phyloP scores from a whole-genome alignment of 2,329 filamentous ascomycete genomes.

The Hymenoscyphus fructigenus region DNA sequence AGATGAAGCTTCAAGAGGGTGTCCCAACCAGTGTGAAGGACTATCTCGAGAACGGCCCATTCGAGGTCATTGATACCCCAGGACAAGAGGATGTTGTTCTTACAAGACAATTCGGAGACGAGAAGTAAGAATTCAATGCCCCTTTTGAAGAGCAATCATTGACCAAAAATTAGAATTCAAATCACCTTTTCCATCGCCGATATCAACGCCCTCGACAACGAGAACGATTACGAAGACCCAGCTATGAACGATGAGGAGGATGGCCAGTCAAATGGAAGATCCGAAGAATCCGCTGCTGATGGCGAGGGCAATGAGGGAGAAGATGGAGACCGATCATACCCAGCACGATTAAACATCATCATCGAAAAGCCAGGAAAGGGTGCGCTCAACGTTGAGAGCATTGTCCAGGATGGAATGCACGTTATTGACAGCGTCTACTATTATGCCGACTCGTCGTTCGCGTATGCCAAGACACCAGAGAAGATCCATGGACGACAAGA shows the following conservation, averaged over 20 bases:
- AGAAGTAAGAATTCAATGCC: slow-evolving; percentile 63
- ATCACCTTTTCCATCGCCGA: slow-evolving; percentile 84
- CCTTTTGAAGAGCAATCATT: slow-evolving; percentile 33
- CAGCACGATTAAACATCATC: slow-evolving; percentile 80
- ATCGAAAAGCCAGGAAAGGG: slow-evolving; percentile 86
- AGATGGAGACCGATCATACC: slow-evolving; percentile 60
- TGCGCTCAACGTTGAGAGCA: slow-evolving; percentile 81
- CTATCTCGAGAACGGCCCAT: slow-evolving; percentile 83
- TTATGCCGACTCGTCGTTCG: slow-evolving; percentile 75
- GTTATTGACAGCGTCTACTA: slow-evolving; percentile 89
- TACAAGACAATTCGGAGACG: slow-evolving; percentile 78
- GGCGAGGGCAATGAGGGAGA: slow-evolving; percentile 54
- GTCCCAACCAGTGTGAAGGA: slow-evolving; percentile 78
- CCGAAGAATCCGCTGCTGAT: slow-evolving; percentile 46
- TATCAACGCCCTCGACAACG: slow-evolving; percentile 64
- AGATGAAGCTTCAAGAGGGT: slow-evolving; percentile 69
- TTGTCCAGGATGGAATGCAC: slow-evolving; percentile 82
- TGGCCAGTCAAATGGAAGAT: slow-evolving; percentile 53
- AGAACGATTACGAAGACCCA: slow-evolving; percentile 56
- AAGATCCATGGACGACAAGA: slow-evolving; percentile 73
- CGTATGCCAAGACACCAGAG: slow-evolving; percentile 73
- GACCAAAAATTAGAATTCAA: slow-evolving; percentile 57
- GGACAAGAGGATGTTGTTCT: slow-evolving; percentile 88
- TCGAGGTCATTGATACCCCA: slow-evolving; percentile 76
- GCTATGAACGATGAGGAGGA: slow-evolving; percentile 54